Percentiles rank a stretch among this genome's conserved stretches.
Evolutionary conservation across 2,329 filamentous ascomycete genomes (phyloP).

Genomic region (Fulvia fulva): DNA sequence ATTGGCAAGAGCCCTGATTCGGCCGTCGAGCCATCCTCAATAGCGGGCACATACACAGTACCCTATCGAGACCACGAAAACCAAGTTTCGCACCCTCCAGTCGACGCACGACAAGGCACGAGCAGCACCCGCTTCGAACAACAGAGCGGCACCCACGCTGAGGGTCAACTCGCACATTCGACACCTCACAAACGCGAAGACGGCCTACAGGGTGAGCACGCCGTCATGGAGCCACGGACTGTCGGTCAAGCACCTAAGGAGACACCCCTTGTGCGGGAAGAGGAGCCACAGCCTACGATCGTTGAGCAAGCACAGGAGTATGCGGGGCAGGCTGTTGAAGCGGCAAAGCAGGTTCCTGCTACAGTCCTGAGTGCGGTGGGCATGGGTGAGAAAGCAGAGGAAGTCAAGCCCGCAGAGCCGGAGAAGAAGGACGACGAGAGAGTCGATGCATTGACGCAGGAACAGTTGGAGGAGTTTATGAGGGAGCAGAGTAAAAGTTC

Average conservation of each 20-base stretch:
- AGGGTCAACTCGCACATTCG: slow-evolving; percentile 39
- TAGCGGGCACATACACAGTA: slow-evolving; percentile 24
- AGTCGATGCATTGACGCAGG: slow-evolving; percentile 30
- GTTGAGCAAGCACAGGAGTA: slow-evolving; percentile 43
- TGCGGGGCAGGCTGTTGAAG: slow-evolving; percentile 29
- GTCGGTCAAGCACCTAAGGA: slow-evolving; percentile 50
- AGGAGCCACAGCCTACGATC: slow-evolving; percentile 34
- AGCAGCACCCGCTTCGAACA: slow-evolving; percentile 40
- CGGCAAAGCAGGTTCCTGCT: slow-evolving; percentile 16
- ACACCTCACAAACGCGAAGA: slow-evolving; percentile 43
- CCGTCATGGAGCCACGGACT: slow-evolving; percentile 46
- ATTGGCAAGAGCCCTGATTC: slow-evolving; percentile 13
- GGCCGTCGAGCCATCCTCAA: slow-evolving; percentile 11
- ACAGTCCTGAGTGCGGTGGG: slow-evolving; percentile 31
- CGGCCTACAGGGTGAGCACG: slow-evolving; percentile 43
- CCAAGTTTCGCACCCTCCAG: slow-evolving; percentile 37
- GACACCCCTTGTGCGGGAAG: slow-evolving; percentile 32
- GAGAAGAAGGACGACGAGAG: slow-evolving; percentile 31
- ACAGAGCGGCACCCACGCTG: slow-evolving; percentile 43
- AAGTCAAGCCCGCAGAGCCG: slow-evolving; percentile 28
- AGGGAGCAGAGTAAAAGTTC: slow-evolving; percentile 27
- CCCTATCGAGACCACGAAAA: slow-evolving; percentile 26
- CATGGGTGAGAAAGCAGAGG: slow-evolving; percentile 24
- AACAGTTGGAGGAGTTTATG: slow-evolving; percentile 37
- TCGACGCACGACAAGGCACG: slow-evolving; percentile 36